phyloP scores from a whole-genome alignment of 2,329 filamentous ascomycete genomes.

The Clarireedia hainanense region DNA sequence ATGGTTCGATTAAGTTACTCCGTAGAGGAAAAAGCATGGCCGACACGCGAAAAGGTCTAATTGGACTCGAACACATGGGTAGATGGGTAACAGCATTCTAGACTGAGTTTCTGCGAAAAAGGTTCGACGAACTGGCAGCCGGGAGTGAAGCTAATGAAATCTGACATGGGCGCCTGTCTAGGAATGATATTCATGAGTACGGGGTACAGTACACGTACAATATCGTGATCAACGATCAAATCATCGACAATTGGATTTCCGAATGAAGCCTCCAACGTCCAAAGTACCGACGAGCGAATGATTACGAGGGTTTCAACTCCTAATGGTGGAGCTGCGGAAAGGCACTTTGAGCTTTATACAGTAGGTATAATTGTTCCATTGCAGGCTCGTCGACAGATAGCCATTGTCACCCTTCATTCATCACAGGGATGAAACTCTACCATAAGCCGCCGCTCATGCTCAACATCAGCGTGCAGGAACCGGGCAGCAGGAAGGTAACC shows the following conservation, averaged over 20 bases:
- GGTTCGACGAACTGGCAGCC: background rate
- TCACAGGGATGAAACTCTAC: conserved; percentile 7
- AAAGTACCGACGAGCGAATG: background rate
- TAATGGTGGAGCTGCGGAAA: too few relatives aligned
- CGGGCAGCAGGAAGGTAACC: conserved; percentile 3
- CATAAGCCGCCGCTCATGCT: conserved; percentile 4
- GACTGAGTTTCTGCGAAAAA: background rate
- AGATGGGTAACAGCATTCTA: conserved; percentile 9
- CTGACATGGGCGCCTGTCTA: too few relatives aligned
- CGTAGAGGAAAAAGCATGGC: conserved; percentile 3
- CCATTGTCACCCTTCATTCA: background rate
- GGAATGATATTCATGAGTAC: too few relatives aligned
- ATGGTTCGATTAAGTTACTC: background rate
- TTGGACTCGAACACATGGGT: conserved; percentile 1
- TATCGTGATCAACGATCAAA: background rate
- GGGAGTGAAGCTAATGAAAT: background rate
- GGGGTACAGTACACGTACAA: too few relatives aligned
- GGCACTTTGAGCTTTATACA: too few relatives aligned
- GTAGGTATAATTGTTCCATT: background rate
- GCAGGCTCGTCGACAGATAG: background rate
- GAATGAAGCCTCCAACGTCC: background rate
- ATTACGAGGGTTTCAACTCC: too few relatives aligned
- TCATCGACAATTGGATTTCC: background rate
- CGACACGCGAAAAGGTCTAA: conserved; percentile 1
- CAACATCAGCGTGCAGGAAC: conserved; percentile 8